A percentile compares a stretch with the other conserved stretches of the same genome.
phyloP scores from a whole-genome alignment of 2,329 filamentous ascomycete species.

The Penicillium sclerotiorum region DNA sequence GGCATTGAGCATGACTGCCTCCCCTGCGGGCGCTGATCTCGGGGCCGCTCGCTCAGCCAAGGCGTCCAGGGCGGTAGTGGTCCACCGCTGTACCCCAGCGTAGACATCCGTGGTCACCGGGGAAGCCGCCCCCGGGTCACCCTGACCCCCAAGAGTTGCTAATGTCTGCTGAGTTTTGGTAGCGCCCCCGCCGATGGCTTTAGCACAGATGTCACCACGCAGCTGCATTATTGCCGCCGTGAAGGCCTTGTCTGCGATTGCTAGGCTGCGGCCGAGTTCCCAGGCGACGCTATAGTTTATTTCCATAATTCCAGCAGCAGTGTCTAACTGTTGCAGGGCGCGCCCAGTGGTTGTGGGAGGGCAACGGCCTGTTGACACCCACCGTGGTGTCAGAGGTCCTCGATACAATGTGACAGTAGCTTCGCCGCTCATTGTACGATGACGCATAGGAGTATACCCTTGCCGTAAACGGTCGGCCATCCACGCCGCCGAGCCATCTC shows the following conservation, averaged over 20 bases:
- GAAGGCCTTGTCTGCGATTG: constrained; percentile 40
- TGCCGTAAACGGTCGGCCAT: constrained; percentile 31
- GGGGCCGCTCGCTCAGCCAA: too few relatives aligned
- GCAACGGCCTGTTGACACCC: constrained; percentile 22
- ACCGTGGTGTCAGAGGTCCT: constrained; percentile 46
- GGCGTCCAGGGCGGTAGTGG: too few relatives aligned
- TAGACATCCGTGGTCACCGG: too few relatives aligned
- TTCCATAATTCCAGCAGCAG: constrained; percentile 46
- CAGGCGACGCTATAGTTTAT: constrained; percentile 49
- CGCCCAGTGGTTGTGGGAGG: not conserved
- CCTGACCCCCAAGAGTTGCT: too few relatives aligned
- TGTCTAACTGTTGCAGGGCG: constrained; percentile 26
- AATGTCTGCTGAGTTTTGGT: too few relatives aligned
- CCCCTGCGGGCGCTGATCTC: too few relatives aligned
- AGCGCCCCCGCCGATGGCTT: not conserved
- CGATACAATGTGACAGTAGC: constrained; percentile 40
- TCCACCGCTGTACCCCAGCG: too few relatives aligned
- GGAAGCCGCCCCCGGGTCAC: too few relatives aligned
- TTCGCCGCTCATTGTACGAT: constrained; percentile 46
- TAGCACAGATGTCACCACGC: constrained; percentile 16
- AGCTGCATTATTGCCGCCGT: constrained; percentile 30
- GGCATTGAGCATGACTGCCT: too few relatives aligned
- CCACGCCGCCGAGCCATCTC: not conserved
- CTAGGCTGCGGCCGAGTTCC: constrained; percentile 47
- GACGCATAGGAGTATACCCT: constrained; percentile 45